Conservation (phyloP, 2,329 filamentous ascomycete genomes). For the Dothiorella sarmentorum region DNA sequence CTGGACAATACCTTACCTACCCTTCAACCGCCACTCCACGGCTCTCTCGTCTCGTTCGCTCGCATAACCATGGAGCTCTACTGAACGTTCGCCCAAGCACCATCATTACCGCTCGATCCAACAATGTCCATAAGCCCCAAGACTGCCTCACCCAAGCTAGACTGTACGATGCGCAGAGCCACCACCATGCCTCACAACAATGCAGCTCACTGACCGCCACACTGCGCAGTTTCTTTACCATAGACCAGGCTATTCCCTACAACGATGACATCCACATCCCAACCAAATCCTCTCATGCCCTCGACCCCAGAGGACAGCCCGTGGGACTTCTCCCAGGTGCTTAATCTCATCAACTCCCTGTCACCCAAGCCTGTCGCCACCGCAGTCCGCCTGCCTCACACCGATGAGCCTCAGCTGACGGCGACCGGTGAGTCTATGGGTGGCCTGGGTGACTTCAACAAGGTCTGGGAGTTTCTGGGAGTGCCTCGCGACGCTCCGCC, state of each 20-base stretch:
- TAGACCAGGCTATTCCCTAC: not conserved
- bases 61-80: not conserved
- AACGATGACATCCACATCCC: not conserved
- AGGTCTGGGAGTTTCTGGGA: conserved; percentile 45
- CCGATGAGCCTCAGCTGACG: not conserved
- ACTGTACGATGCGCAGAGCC: conserved; percentile 7
- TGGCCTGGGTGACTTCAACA: conserved; percentile 45
- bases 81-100: not conserved
- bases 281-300: conserved; percentile 28
- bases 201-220: conserved; percentile 1
- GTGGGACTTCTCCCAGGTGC: conserved; percentile 48
- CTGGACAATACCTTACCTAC: not conserved
- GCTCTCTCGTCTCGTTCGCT: not conserved
- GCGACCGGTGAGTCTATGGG: conserved; percentile 2
- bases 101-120: not conserved
- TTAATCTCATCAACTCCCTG: conserved; percentile 40
- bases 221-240: conserved; percentile 1
- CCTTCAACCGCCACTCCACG: not conserved
- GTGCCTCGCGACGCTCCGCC: conserved; percentile 26
- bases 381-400: not conserved
- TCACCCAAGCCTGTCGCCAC: conserved; percentile 3
- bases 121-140: not conserved
- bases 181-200: not conserved
- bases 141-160: not conserved
- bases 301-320: conserved; percentile 34